A percentile compares a stretch with the other conserved stretches of the same genome.
phyloP scores from a whole-genome alignment of 2,329 filamentous ascomycete species.

The Albifimbria verrucaria region DNA sequence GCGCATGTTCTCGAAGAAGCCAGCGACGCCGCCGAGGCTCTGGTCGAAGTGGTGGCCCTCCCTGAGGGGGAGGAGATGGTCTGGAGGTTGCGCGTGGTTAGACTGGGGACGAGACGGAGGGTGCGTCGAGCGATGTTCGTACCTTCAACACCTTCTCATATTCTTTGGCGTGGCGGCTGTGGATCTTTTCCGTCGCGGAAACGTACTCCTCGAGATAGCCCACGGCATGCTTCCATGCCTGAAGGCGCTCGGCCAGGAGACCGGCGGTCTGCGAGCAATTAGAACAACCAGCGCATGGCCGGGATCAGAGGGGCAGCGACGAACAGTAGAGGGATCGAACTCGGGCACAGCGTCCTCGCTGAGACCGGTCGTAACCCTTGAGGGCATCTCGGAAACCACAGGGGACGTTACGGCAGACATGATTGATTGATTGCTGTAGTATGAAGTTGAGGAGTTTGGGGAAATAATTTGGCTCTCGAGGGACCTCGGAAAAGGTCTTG shows the following conservation, averaged over 20 bases:
- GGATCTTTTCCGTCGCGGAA: constrained; percentile 77
- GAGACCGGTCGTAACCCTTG: constrained; percentile 43
- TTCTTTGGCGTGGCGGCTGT: constrained; percentile 84
- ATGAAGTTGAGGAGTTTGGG: too few species aligned
- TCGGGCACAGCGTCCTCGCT: constrained; percentile 59
- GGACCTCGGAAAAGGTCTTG: too few species aligned
- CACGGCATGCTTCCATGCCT: constrained; percentile 94
- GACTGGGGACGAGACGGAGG: background rate
- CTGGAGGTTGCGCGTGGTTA: constrained; percentile 35
- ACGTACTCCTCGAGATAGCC: constrained; percentile 91
- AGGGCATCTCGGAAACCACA: constrained; percentile 33
- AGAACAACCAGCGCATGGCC: background rate
- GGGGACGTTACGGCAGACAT: constrained; percentile 28
- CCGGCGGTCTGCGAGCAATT: constrained; percentile 58
- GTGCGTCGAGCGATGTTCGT: constrained; percentile 1
- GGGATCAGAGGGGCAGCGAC: constrained; percentile 15
- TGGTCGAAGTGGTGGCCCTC: constrained; percentile 94
- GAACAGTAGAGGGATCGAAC: constrained; percentile 55
- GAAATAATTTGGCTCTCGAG: too few species aligned
- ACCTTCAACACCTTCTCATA: constrained; percentile 92
- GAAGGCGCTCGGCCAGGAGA: constrained; percentile 80
- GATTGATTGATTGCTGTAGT: too few species aligned
- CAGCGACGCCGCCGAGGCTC: constrained; percentile 78
- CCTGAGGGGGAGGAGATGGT: constrained; percentile 77
- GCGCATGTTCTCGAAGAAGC: constrained; percentile 91